Percentiles rank a stretch among this genome's conserved stretches.
Conservation (phyloP, 345 rosid species). For the Citrus sinensis region DVS_A1.0 CM039163.1:13883501-13884000, state of each 20-base stretch:
- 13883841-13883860: neutral
- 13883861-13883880: neutral
- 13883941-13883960: neutral
- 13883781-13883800: too few species aligned
- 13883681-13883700: too few species aligned
- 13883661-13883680: neutral
- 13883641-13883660: neutral
- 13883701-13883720: too few species aligned
- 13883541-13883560: neutral
- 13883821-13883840: neutral
- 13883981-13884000: neutral
- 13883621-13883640: neutral
- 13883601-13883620: neutral
- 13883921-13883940: neutral
- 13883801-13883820: too few species aligned
- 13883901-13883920: neutral
- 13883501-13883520: neutral
- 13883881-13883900: neutral
- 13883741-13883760: too few species aligned
- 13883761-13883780: too few species aligned
- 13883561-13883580: neutral
- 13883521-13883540: neutral
- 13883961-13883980: neutral
- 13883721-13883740: too few species aligned
- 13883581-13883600: neutral